Percentiles rank a stretch among this genome's conserved stretches.
Evolutionary conservation across 1,139 yeast species (phyloP).

Genomic region (Petasospora fabianii): DNA sequence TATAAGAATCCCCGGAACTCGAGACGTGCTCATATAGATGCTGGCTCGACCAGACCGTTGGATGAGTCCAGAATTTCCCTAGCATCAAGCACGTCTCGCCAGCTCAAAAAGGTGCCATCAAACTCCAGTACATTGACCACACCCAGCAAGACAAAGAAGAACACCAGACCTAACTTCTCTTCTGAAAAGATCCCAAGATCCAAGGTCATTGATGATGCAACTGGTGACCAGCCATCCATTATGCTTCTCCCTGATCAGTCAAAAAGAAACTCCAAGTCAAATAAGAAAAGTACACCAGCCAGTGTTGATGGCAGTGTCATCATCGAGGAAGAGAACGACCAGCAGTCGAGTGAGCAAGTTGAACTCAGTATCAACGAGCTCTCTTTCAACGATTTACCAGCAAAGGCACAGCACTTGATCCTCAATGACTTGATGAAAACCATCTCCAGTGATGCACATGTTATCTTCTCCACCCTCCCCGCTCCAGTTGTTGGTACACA

Average conservation of each 20-base stretch:
- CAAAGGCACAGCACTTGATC: constrained; percentile 85
- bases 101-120: constrained; percentile 3
- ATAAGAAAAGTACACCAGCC: neutral
- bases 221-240: constrained; percentile 56
- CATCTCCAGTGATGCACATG: constrained; percentile 52
- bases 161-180: constrained; percentile 64
- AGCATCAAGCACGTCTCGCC: constrained; percentile 1
- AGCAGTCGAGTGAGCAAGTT: neutral
- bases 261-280: constrained; percentile 5
- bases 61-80: constrained; percentile 5
- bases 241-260: constrained; percentile 42
- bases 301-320: neutral
- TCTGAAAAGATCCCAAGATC: constrained; percentile 79
- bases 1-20: constrained; percentile 6
- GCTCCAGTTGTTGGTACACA: constrained; percentile 85
- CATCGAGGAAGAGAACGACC: constrained; percentile 1
- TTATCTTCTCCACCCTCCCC: constrained; percentile 85
- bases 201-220: constrained; percentile 63
- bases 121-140: constrained; percentile 10
- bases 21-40: constrained; percentile 10
- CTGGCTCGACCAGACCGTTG: neutral
- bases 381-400: constrained; percentile 81
- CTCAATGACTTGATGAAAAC: constrained; percentile 78
- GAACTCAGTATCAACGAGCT: constrained; percentile 36
- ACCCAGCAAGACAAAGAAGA: constrained; percentile 29